A percentile compares a stretch with the other conserved stretches of the same genome.
Conservation (phyloP, 495 filamentous ascomycete genomes). For the Aspergillus bertholletiae region DNA sequence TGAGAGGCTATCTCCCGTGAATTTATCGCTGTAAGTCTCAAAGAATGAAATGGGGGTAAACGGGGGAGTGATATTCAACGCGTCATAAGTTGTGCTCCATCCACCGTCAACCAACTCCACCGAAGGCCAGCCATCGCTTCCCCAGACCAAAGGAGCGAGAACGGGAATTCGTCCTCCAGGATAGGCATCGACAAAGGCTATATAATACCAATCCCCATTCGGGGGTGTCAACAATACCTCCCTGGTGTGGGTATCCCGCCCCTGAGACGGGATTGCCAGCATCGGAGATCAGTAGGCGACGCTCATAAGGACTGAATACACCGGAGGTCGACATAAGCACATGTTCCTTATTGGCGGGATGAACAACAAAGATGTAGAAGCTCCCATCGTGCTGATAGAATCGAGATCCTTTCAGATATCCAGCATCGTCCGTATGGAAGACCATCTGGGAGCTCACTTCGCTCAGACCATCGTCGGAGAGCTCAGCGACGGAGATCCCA, state of each 20-base stretch:
- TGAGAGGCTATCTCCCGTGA: too few species aligned
- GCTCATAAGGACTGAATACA: slow-evolving; percentile 44
- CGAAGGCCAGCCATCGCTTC: too few species aligned
- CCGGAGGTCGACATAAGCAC: slow-evolving; percentile 43
- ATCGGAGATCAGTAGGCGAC: slow-evolving; percentile 29
- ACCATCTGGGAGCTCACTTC: slow-evolving; percentile 40
- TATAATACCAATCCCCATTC: slow-evolving; percentile 55
- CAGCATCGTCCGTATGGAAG: slow-evolving; percentile 25
- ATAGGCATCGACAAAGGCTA: slow-evolving; percentile 53
- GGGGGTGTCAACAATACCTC: slow-evolving; percentile 51
- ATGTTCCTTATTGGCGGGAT: slow-evolving; percentile 41
- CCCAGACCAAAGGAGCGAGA: too few species aligned
- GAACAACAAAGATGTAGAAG: slow-evolving; percentile 52
- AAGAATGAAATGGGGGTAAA: too few species aligned
- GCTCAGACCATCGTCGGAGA: slow-evolving; percentile 41
- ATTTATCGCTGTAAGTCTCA: too few species aligned
- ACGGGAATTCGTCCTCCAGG: slow-evolving; percentile 56
- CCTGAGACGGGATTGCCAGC: slow-evolving; percentile 38
- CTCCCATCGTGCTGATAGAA: slow-evolving; percentile 26
- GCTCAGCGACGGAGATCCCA: slow-evolving; percentile 45
- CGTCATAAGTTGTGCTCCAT: too few species aligned
- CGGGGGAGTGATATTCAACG: too few species aligned
- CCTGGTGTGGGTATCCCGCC: slow-evolving; percentile 50
- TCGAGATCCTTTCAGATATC: slow-evolving; percentile 22
- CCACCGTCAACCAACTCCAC: too few species aligned